Conservation (phyloP, 202 grass and related monocot genomes). For the Cymbopogon flexuosus region DNA sequence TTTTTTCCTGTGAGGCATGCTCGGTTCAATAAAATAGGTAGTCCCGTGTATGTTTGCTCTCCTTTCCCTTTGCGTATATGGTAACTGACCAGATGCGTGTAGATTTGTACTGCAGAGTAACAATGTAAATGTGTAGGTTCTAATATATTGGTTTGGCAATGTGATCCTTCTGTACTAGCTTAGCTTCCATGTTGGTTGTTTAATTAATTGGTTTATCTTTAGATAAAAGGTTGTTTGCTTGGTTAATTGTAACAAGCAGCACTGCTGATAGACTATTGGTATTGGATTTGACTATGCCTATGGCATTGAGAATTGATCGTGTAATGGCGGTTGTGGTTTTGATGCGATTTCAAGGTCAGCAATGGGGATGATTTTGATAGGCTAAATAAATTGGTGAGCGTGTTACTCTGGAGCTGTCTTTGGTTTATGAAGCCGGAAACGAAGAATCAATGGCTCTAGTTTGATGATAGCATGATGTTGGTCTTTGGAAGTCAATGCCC, state of each 20-base stretch:
- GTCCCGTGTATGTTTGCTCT: constrained; percentile 28
- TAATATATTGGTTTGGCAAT: not conserved
- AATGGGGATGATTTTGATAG: not conserved
- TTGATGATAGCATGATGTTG: not conserved
- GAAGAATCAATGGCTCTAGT: not conserved
- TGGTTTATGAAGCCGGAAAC: not conserved
- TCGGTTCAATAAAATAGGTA: constrained; percentile 46
- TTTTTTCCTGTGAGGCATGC: constrained; percentile 38
- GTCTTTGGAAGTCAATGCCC: not conserved
- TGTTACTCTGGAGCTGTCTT: not conserved
- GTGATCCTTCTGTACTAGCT: not conserved
- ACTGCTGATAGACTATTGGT: not conserved
- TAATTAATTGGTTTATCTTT: not conserved
- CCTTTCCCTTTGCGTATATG: not conserved
- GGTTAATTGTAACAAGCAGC: not conserved
- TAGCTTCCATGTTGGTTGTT: not conserved
- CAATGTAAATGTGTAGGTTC: constrained; percentile 40
- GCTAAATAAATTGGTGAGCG: not conserved
- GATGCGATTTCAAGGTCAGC: not conserved
- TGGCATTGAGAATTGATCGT: not conserved
- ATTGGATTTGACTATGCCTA: not conserved
- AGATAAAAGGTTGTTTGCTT: not conserved
- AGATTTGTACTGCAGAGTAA: constrained; percentile 15
- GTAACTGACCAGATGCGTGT: constrained; percentile 19
- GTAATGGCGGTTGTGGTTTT: not conserved